Base-by-base conservation (phyloP, 345 rosid species). In the Nephelium lappaceum region DNA sequence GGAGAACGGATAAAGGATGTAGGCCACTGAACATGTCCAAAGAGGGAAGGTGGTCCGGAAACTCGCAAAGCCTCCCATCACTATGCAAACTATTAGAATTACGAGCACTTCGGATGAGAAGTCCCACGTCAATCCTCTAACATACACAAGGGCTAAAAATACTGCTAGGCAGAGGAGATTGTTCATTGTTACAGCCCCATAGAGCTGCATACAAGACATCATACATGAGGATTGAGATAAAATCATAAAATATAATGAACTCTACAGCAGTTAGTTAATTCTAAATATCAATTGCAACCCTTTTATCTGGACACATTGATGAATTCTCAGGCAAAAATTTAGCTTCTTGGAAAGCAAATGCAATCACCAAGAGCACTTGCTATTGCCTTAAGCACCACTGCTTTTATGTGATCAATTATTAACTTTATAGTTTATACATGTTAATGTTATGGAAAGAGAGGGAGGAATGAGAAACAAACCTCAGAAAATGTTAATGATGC, bases 91-190 rank as follows among this genome's bases (percentile, higher is more conserved):
- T 0, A 96, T 91, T 61, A 93, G 86, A 74, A 96, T 93, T 42
- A 94, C 91, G 41, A 96, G 83, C 83, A 96, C 99, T 86, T 96
- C 98, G 3, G 98, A 81, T 58, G 99, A 96, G 83, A 96, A 96
- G 90, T 96, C 94, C 99, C 98, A 96, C 31, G 93, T 89, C 75
- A 96, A 81, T 64, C 91, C 99, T 83, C 98, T 78, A 3, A 75
- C 6, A 64, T 93, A 96, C 25, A 96, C 95, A n/a, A 96, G 89
- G 0, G 95, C 94, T 77, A 94, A 78, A 90, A 96, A 96, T 58
- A 96, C 99, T 2, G 98, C 90, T 38, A 94, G 88, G 89, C 97
- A 94, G 6, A 96, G 97, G 63, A 93, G 78, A 67, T 96, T 96
- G 78, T 94, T 96, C 97, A 93, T 94, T 8, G 99, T 93, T 31